Evolutionary conservation across 495 filamentous ascomycete species (phyloP), one percentile per base, ranked within the genome.

Genomic region (Xylaria scruposa): DNA sequence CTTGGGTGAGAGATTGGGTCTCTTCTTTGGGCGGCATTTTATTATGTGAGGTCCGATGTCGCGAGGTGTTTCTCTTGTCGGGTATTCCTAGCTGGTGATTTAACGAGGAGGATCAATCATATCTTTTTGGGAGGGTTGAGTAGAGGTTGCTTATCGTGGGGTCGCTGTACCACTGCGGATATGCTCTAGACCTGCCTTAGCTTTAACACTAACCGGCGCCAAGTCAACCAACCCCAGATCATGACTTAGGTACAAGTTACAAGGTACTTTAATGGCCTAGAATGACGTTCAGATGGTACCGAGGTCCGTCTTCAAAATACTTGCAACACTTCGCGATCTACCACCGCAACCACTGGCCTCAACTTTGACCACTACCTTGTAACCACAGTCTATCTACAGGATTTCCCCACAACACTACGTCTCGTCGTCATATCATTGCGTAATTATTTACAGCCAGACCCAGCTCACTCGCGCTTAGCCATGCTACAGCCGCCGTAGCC

Each of bases 1-100:
- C 78, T 46, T 89, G 87, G 4, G 91, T 91, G 26, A 93, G 86
- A 76, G 80, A 71, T 59, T 84, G 77, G 13, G 54, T 49, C 53
- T 68, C 66, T 0, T 73, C 67, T 69, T 73, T 67, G 15, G 70
- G 64, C 21, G 61, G 62, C 70, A 71, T 71, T 44, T 29, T 40
- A 15, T 33, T 21, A 4, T 60, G 13, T 58, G 12, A 33, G 24
- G 26, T 8, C 26, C n/a, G 15, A n/a, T 8, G 26, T 29, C 13
- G 51, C 24, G 24, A 10, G 9, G 24, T 26, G 10, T 12, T 12
- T 12, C 1, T 40, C 3, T 54, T 9, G 54, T 59, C 1, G 47
- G 3, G 6, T 13, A 21, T 24, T 54, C 21, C 21, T 24, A 2
- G 17, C 3, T 24, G 36, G 19, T 40, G n/a, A 26, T 26, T 44